A percentile compares a stretch with the other conserved stretches of the same genome.
Conservation (phyloP, 1,284 basidiomycete genomes). For the Athelia psychrophila region DNA sequence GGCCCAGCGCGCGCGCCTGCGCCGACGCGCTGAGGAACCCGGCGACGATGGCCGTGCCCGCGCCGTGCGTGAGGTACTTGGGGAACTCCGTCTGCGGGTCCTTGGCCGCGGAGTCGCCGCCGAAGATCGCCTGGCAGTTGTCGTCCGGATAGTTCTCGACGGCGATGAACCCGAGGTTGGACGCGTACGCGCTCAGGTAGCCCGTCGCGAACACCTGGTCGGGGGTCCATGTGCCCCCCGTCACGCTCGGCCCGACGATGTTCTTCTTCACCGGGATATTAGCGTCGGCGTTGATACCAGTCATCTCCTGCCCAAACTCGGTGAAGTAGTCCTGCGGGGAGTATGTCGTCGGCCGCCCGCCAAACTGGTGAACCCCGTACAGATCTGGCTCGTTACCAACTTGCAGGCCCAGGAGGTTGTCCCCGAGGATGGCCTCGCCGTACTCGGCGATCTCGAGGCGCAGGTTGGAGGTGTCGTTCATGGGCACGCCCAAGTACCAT, state of each 20-base stretch:
- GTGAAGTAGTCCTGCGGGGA: conserved; percentile 43
- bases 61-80: conserved; percentile 56
- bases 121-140: conserved; percentile 60
- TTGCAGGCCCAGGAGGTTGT: conserved; percentile 56
- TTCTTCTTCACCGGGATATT: conserved; percentile 41
- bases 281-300: conserved; percentile 39
- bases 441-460: conserved; percentile 49
- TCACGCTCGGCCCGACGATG: conserved; percentile 62
- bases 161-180: conserved; percentile 45
- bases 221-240: conserved; percentile 48
- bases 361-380: conserved; percentile 36
- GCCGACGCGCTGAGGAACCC: conserved; percentile 48
- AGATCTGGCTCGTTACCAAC: conserved; percentile 75
- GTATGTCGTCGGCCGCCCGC: conserved; percentile 19
- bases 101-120: conserved; percentile 35
- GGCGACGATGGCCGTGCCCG: conserved; percentile 40
- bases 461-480: conserved; percentile 50
- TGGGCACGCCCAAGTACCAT: conserved; percentile 48
- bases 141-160: conserved; percentile 48
- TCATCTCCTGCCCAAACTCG: conserved; percentile 29
- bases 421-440: conserved; percentile 51
- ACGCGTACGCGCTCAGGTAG: conserved; percentile 46
- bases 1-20: conserved; percentile 42
- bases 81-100: conserved; percentile 53
- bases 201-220: conserved; percentile 56